Base-by-base conservation (phyloP, 2,329 filamentous ascomycete genomes). In the Cordyceps tenuipes region DNA sequence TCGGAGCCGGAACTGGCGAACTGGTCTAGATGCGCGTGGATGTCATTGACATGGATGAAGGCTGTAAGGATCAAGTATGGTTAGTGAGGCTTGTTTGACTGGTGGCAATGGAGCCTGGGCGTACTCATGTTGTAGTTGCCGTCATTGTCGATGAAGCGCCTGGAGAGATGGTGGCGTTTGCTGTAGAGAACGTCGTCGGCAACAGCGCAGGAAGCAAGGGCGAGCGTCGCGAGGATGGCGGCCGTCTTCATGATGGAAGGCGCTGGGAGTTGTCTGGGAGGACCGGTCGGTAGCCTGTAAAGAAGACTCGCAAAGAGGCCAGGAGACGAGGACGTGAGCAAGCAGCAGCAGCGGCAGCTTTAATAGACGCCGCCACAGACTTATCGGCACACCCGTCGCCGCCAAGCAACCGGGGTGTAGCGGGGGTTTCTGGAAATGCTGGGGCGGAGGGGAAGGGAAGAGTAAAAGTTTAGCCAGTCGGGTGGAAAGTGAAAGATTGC, bases 41-140 rank as follows among this genome's bases (percentile, higher is more conserved):
- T 82, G 68, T 88, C 85, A 67, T 88, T 88, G 75, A 88, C 78
- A 69, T 88, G 85, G 72, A 86, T 87, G 73, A 87, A 86, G 7
- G 84, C 75, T 77, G 59, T 5, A 7, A 9, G 29, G 8, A 6
- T 50, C n/a, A 21, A 17, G 17, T 6, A 10, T 39, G 10, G 26
- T 31, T 55, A 59, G 44, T 15, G 26, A 3, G 36, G 21, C 23
- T 5, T 39, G 17, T 29, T 10, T 43, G 21, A 8, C 6, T 9
- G n/a, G n/a, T 13, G 39, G 12, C 5, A 4, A 31, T 12, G 39
- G 9, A 17, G 47, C 6, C 9, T 41, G 8, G 15, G 66, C 73
- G 36, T 70, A 75, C 73, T 82, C 61, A 83, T 78, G 67, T 82
- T 82, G 68, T 77, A 82, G 64, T 82, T 75, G 41, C 79, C 79